A percentile compares a stretch with the other conserved stretches of the same genome.
phyloP scores from a whole-genome alignment of 2,329 filamentous ascomycete genomes.

The Fusarium agapanthi region DNA sequence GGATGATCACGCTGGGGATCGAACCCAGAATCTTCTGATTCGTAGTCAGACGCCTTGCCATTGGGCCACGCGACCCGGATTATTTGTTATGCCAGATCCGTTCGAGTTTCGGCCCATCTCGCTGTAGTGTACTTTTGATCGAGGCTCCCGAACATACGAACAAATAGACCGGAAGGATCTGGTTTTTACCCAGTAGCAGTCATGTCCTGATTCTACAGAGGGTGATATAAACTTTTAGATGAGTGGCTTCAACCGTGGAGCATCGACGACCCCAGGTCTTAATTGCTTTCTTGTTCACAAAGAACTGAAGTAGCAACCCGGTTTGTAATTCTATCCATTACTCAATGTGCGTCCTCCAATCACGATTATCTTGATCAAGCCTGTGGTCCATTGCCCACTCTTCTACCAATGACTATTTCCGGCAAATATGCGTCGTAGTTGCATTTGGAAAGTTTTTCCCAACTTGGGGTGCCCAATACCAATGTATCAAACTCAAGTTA shows the following conservation, averaged over 20 bases:
- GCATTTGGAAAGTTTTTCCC: neutral
- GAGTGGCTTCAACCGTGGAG: neutral
- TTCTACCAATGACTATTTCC: neutral
- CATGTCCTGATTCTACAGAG: neutral
- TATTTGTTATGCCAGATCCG: neutral
- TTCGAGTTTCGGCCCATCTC: rapidly evolving
- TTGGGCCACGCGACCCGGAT: constrained; percentile 27
- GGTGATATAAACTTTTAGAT: neutral
- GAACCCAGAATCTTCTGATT: constrained; percentile 36
- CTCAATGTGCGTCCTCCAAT: neutral
- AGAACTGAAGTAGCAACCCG: neutral
- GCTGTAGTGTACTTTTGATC: neutral
- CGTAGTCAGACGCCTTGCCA: constrained; percentile 35
- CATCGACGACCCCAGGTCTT: rapidly evolving
- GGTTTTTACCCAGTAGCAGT: neutral
- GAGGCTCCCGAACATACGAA: neutral
- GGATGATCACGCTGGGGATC: constrained; percentile 29
- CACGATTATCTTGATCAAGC: neutral
- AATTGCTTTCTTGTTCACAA: neutral
- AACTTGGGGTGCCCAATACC: neutral
- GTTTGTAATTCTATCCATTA: neutral
- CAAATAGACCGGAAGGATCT: neutral
- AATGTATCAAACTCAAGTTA: neutral
- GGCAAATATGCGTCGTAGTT: neutral
- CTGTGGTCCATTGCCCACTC: neutral